Evolutionary conservation across 75 land plant genomes (phyloP), one percentile per base, ranked within the genome.

Genomic region (Picea sitchensis): DNA sequence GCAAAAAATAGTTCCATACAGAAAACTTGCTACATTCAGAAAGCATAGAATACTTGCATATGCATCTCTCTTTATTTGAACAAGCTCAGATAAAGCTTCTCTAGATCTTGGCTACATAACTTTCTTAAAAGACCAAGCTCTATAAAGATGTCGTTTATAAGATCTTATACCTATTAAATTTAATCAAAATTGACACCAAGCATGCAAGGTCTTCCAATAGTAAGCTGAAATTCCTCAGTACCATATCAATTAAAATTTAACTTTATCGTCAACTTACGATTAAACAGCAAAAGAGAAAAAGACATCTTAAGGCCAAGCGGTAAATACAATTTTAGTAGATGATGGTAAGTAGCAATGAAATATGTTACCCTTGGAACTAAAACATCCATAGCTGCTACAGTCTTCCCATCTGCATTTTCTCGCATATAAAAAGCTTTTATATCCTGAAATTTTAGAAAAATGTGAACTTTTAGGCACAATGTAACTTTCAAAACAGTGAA

Each of bases 401-500:
- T 98, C 82, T 92, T 93, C 44, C 93, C 96, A 87, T 98, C 99
- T 68, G 90, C 96, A 87, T 98, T 98, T 84, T 84, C 87, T 65
- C 99, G 88, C 99, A 98, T 98, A 80, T 98, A 98, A 77, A 98
- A 98, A 34, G 99, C 96, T 80, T 98, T 98, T 59, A 98, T 98
- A 15, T 95, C 99, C 99, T 96, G 83, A 44, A 81, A 63, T 18
- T 41, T 80, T 57, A 65, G 21, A 76, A 20, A 61, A 20, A 30
- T 20, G 1, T 78, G 21, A 34, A 78, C 32, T 67, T 61, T 60
- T 5, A 72, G 63, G 67, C 14, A 7, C 20, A 78, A 3, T 60
- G 3, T 34, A 30, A 34, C n/a, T 23, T 21, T 36, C 18, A 36
- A 5, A 20, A 60, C 31, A 59, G 60, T n/a, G 44, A 23, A 21